These are phyloP conservation scores for Aegilops longissima DNA, from an alignment of 176 grass and related monocot species.

Conservation along the genomic window DNA sequence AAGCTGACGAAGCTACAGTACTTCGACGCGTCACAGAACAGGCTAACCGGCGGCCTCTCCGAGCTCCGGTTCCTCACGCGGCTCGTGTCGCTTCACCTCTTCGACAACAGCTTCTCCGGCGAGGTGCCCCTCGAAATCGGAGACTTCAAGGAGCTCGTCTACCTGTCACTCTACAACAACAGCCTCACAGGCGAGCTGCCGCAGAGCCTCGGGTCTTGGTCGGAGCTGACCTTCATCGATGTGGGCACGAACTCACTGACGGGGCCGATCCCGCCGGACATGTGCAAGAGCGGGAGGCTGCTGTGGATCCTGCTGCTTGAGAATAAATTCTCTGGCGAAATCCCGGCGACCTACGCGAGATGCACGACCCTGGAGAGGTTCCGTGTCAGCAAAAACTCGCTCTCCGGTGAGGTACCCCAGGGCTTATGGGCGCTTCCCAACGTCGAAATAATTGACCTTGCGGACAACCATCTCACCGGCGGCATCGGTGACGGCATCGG, in stretches of 20 bases:
- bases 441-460: constrained; percentile 48
- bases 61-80: constrained; percentile 54
- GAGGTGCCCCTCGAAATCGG: constrained; percentile 60
- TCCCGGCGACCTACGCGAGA: constrained; percentile 58
- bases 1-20: constrained; percentile 38
- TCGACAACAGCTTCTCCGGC: constrained; percentile 55
- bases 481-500: constrained; percentile 43
- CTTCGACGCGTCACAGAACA: constrained; percentile 69
- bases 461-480: constrained; percentile 58
- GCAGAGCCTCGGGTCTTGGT: constrained; percentile 55
- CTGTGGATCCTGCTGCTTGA: constrained; percentile 60
- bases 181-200: constrained; percentile 63
- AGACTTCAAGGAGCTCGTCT: constrained; percentile 64
- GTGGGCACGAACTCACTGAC: constrained; percentile 69
- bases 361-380: constrained; percentile 55
- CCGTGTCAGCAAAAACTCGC: constrained; percentile 60
- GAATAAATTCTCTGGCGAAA: constrained; percentile 68
- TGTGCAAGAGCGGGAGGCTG: constrained; percentile 71
- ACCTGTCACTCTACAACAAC: constrained; percentile 71
- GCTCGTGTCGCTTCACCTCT: constrained; percentile 68
- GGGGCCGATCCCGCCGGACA: constrained; percentile 68
- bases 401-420: constrained; percentile 58
- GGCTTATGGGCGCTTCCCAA: constrained; percentile 69
- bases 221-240: constrained; percentile 67
- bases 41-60: constrained; percentile 42